phyloP scores from a whole-genome alignment of 2,329 filamentous ascomycete genomes.

The Fusarium sp. region DNA sequence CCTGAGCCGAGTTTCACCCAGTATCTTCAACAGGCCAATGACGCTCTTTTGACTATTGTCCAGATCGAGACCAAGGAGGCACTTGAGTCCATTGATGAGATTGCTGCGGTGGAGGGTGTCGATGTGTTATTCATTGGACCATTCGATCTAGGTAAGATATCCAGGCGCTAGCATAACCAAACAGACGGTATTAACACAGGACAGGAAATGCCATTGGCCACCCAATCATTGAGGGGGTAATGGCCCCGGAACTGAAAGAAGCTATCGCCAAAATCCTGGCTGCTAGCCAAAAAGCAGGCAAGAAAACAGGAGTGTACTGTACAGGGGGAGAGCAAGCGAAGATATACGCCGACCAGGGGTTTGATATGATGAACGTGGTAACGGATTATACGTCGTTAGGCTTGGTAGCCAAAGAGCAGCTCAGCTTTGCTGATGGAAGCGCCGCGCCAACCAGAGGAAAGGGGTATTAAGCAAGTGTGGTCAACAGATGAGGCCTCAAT shows the following conservation, averaged over 20 bases:
- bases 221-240: conserved; percentile 71
- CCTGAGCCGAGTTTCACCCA: conserved; percentile 60
- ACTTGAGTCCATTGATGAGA: conserved; percentile 70
- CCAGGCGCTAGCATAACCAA: neutral
- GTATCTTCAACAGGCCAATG: conserved; percentile 64
- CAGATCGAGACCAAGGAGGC: conserved; percentile 77
- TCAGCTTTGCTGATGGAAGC: conserved; percentile 61
- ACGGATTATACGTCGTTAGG: conserved; percentile 68
- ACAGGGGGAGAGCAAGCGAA: conserved; percentile 68
- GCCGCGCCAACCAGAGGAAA: conserved; percentile 53
- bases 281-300: conserved; percentile 71
- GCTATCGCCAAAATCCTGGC: conserved; percentile 70
- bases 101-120: conserved; percentile 70
- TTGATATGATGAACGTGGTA: conserved; percentile 71
- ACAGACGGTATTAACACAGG: conserved; percentile 11
- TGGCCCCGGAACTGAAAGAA: conserved; percentile 68
- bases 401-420: conserved; percentile 57
- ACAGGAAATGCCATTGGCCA: conserved; percentile 70
- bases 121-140: conserved; percentile 76
- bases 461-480: conserved; percentile 54
- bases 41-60: conserved; percentile 70
- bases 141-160: conserved; percentile 68
- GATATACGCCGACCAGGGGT: conserved; percentile 66
- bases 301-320: conserved; percentile 74
- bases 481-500: conserved; percentile 13